A percentile compares a stretch with the other conserved stretches of the same genome.
Conservation (phyloP, 2,329 filamentous ascomycete species). For the Lachnellula suecica region DNA sequence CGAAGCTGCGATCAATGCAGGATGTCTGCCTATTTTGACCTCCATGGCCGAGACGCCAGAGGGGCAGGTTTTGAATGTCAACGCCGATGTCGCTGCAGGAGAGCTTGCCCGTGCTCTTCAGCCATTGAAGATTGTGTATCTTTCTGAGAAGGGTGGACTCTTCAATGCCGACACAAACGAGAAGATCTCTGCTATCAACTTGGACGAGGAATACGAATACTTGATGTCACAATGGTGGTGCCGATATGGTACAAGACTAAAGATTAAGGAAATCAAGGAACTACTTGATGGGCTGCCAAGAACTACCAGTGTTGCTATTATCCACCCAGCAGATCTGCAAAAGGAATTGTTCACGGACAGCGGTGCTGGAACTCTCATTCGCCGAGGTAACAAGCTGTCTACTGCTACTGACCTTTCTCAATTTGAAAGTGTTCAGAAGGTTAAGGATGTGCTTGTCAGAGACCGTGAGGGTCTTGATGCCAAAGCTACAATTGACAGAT, state of each 20-base stretch:
- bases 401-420: conserved; percentile 69
- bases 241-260: conserved; percentile 88
- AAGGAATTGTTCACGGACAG: conserved; percentile 97
- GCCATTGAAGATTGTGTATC: conserved; percentile 94
- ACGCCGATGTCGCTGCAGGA: conserved; percentile 93
- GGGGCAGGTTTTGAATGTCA: conserved; percentile 93
- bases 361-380: conserved; percentile 88
- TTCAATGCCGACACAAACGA: conserved; percentile 92
- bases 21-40: conserved; percentile 89
- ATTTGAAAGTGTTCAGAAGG: conserved; percentile 71
- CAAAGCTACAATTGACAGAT: conserved; percentile 80
- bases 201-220: conserved; percentile 93
- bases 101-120: conserved; percentile 87
- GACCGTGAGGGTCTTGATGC: conserved; percentile 82
- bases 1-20: conserved; percentile 85
- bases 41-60: conserved; percentile 94
- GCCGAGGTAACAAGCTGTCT: conserved; percentile 85
- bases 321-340: conserved; percentile 92
- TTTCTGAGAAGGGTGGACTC: conserved; percentile 96
- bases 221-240: conserved; percentile 96
- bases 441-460: conserved; percentile 80
- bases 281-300: conserved; percentile 84
- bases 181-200: conserved; percentile 96
- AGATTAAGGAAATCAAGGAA: conserved; percentile 98
- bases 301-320: conserved; percentile 94